Percentiles rank a stretch among this genome's conserved stretches.
These are phyloP conservation scores for Fonsecaea monophora DNA, from an alignment of 2,329 filamentous ascomycete genomes.

Conservation along the genomic window DNA sequence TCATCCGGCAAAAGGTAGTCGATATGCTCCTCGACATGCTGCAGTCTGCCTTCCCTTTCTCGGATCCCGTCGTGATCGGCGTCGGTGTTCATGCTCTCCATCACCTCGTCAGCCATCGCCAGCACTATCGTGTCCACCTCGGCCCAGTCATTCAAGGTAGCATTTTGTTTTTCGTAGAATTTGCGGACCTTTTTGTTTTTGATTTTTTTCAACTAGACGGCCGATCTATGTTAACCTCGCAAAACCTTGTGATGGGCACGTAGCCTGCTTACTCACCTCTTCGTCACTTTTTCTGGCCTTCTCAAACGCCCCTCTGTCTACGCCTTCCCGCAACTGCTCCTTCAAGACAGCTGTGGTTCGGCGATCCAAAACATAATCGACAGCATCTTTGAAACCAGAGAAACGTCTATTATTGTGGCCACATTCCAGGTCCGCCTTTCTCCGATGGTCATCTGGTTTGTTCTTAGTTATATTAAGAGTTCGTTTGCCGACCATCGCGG, in stretches of 20 bases:
- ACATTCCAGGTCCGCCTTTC: slow-evolving; percentile 39
- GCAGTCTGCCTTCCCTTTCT: slow-evolving; percentile 60
- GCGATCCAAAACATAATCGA: slow-evolving; percentile 55
- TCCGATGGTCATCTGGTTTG: slow-evolving; percentile 11
- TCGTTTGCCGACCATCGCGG: slow-evolving; percentile 33
- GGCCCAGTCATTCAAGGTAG: slow-evolving; percentile 63
- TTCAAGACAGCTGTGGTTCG: slow-evolving; percentile 57
- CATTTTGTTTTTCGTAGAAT: slow-evolving; percentile 64
- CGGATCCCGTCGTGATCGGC: slow-evolving; percentile 63
- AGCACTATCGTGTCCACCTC: slow-evolving; percentile 65
- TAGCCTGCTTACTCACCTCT: slow-evolving; percentile 47
- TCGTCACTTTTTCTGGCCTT: slow-evolving; percentile 59
- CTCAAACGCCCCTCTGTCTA: slow-evolving; percentile 57
- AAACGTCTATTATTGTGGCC: slow-evolving; percentile 34
- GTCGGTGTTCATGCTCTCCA: slow-evolving; percentile 67
- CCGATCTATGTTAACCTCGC: slow-evolving; percentile 1
- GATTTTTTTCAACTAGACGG: slow-evolving; percentile 52
- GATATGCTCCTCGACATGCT: slow-evolving; percentile 58
- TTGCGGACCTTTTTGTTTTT: slow-evolving; percentile 59
- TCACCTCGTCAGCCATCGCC: slow-evolving; percentile 63
- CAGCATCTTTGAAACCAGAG: slow-evolving; percentile 56
- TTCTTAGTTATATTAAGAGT: slow-evolving; percentile 21
- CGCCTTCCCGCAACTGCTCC: slow-evolving; percentile 54
- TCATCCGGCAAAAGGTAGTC: slow-evolving; percentile 63
- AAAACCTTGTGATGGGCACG: neutral